These are phyloP conservation scores for Brachypodium distachyon DNA, from an alignment of 202 grass and related monocot genomes.

Conservation along the genomic window DNA sequence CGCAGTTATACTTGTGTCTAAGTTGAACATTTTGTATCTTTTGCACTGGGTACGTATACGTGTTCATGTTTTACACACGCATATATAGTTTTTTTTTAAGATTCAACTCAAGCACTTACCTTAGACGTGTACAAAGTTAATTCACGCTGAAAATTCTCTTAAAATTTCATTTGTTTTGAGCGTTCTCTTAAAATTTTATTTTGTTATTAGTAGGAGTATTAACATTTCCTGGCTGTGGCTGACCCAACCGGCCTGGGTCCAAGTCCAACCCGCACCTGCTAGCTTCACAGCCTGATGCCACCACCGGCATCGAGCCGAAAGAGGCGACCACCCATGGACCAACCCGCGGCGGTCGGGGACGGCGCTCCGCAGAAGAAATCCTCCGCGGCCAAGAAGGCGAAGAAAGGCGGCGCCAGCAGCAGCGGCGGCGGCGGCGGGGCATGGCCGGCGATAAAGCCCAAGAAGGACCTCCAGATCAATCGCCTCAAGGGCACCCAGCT, in stretches of 20 bases:
- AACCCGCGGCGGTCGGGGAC: background rate
- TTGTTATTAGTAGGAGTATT: too few species aligned
- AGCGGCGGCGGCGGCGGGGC: conserved; percentile 28
- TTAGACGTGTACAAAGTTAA: too few species aligned
- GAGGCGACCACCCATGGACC: conserved; percentile 26
- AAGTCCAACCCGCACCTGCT: background rate
- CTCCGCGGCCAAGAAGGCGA: conserved; percentile 43
- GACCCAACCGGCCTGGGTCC: background rate
- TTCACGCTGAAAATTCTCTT: too few species aligned
- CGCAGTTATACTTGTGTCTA: too few species aligned
- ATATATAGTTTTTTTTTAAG: too few species aligned
- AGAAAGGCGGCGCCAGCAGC: conserved; percentile 26
- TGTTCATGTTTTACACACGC: too few species aligned
- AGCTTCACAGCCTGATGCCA: background rate
- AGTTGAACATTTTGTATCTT: too few species aligned
- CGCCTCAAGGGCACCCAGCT: conserved; percentile 66
- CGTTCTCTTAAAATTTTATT: too few species aligned
- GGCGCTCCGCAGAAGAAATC: conserved; percentile 41
- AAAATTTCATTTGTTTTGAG: too few species aligned
- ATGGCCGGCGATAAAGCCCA: conserved; percentile 71
- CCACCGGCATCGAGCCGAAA: conserved; percentile 6
- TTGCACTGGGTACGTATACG: too few species aligned
- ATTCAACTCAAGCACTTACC: too few species aligned
- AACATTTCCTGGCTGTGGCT: too few species aligned
- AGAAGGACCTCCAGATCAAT: conserved; percentile 75